Evolutionary conservation across 2,329 filamentous ascomycete genomes (phyloP), one percentile per base, ranked within the genome.

Genomic region (Verticillium nonalfalfae): DNA sequence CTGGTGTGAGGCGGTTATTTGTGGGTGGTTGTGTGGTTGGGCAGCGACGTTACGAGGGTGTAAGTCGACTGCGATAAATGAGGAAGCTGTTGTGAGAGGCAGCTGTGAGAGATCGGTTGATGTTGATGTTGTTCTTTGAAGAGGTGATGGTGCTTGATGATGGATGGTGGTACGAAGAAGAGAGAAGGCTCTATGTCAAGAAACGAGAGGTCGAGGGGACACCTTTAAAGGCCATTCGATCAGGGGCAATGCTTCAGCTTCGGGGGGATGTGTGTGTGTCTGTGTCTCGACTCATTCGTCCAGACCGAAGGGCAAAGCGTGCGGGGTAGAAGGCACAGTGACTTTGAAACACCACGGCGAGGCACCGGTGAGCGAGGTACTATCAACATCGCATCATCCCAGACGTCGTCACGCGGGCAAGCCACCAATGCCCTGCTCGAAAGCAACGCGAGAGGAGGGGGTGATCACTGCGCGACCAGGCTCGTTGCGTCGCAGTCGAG

Each of bases 341-440:
- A 52, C 45, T 18, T 52, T 10, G 18, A 52, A 26, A 21, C n/a
- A 11, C 7, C 9, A 21, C 45, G 45, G 45, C 18, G 45, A 52
- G 45, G 18, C 45, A 7, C 35, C n/a, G 18, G 45, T 21, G 45
- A 52, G 45, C 18, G 45, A 52, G 9, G 45, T 52, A 52, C 45
- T 26, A 26, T 52, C 45, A 52, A 52, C 45, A 52, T 52, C 15
- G 6, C n/a, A n/a, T 21, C 45, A 10, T 18, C 45, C n/a, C 18
- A 21, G 57, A 62, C 60, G 63, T 60, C 63, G 60, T 64, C 63
- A 64, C 62, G 63, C 62, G 63, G 62, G 57, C 57, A 40, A 58
- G 54, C 59, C 59, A 40, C 62, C 60, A 62, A 63, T 61, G 50
- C 55, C 55, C 21, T 52, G 45, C 45, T 52, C 45, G 45, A 52